Conservation (phyloP, 352 stramenopile genomes). For the Phytophthora cajani region DNA sequence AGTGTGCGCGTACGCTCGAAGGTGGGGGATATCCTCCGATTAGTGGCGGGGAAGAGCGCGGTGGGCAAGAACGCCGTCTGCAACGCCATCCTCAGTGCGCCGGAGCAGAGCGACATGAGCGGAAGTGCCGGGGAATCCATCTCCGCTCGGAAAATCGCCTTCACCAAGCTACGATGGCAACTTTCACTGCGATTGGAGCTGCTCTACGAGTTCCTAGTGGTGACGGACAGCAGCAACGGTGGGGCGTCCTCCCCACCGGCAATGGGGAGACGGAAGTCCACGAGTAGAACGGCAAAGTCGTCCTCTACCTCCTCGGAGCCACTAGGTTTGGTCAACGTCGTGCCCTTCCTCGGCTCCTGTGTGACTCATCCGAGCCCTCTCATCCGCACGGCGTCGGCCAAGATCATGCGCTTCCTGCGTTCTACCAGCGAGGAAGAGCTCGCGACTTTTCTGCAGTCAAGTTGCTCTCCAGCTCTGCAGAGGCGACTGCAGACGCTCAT, state of each 20-base stretch:
- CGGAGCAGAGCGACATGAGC: constrained; percentile 61
- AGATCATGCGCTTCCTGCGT: constrained; percentile 57
- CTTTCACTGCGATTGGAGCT: constrained; percentile 66
- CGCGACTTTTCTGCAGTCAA: constrained; percentile 55
- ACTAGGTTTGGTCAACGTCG: constrained; percentile 69
- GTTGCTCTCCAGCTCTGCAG: constrained; percentile 66
- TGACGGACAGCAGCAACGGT: constrained; percentile 27
- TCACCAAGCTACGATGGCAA: constrained; percentile 70
- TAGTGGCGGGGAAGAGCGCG: constrained; percentile 52
- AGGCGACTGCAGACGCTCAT: constrained; percentile 62
- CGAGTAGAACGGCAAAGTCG: constrained; percentile 12
- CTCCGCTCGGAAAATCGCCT: constrained; percentile 49
- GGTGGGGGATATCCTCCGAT: constrained; percentile 54
- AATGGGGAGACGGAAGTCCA: constrained; percentile 15
- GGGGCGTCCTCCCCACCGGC: constrained; percentile 25
- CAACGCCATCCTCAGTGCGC: constrained; percentile 75
- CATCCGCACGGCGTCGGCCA: constrained; percentile 44
- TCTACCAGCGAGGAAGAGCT: constrained; percentile 44
- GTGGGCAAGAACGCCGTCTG: constrained; percentile 69
- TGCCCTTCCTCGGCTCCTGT: constrained; percentile 76
- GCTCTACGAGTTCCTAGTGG: constrained; percentile 55
- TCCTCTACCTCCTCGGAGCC: constrained; percentile 36
- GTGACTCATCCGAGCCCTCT: constrained; percentile 62
- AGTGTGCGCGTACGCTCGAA: constrained; percentile 67
- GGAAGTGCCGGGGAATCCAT: constrained; percentile 39